Base-by-base conservation (phyloP, 2,329 filamentous ascomycete species). In the Sclerotinia nivalis region DNA sequence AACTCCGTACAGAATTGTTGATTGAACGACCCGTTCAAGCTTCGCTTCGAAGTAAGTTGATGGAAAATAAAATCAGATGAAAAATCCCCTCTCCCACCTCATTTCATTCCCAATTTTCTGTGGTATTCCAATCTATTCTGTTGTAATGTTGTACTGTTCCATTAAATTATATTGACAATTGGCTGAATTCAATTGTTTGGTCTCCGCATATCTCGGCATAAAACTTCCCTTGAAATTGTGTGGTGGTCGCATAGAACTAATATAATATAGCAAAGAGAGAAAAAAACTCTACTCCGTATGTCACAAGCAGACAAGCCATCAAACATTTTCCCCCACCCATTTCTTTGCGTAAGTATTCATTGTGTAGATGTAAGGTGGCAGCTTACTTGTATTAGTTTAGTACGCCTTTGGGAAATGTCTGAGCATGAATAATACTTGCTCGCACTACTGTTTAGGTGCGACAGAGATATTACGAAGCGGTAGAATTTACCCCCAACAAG, bases 191-290 rank as follows among this genome's bases (percentile, higher is more conserved):
- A 43, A 6, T 43, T 43, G 15, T 47, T n/a, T 49, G 59, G 60
- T 50, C 60, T 62, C 60, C 60, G 60, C 60, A 62, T 61, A 49
- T 61, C 59, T 61, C 59, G 59, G 59, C 58, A 58, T 8, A 37
- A n/a, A 52, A 15, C 20, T 58, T 37, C 31, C 20, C 31, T 58
- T 58, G 54, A n/a, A n/a, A n/a, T n/a, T n/a, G 9, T 37, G 54
- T 37, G 54, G 54, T 56, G 54, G 54, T 22, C 54, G 18, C 28
- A 56, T n/a, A 37, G 37, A 40, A 52, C 4, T 13, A 52, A 43
- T 15, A 60, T 12, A 18, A 18, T 0, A 31, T 7, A n/a, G 22
- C 54, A 56, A 56, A 22, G 54, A 13, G 54, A 56, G 54, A 31
- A 10, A 20, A 37, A 13, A 56, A 7, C 20, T n/a, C 28, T 22